Conservation (phyloP, 345 rosid species). For the Moringa oleifera region DNA sequence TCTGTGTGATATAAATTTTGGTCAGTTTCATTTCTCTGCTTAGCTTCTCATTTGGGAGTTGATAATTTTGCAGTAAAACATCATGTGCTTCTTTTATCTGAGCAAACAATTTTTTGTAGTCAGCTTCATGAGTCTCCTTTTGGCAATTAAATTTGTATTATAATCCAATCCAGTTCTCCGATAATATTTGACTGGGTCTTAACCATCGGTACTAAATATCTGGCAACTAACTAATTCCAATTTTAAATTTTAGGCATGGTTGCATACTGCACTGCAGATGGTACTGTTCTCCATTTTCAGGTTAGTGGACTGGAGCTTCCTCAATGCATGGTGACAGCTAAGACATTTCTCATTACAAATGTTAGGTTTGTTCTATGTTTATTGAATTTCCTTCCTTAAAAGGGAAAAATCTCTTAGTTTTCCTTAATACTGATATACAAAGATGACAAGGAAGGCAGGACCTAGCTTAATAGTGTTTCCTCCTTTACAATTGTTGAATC, state of each 20-base stretch:
- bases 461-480: too few relatives aligned
- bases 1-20: too few relatives aligned
- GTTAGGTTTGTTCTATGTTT: too few relatives aligned
- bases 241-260: slow-evolving; percentile 49
- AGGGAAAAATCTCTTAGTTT: too few relatives aligned
- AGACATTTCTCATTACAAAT: neutral
- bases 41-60: neutral
- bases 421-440: too few relatives aligned
- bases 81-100: neutral
- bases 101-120: neutral
- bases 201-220: neutral
- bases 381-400: too few relatives aligned
- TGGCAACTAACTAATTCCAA: too few relatives aligned
- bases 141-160: slow-evolving; percentile 1
- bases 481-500: too few relatives aligned
- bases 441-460: too few relatives aligned
- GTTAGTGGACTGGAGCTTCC: slow-evolving; percentile 34
- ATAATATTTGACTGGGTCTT: neutral
- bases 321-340: neutral
- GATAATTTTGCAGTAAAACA: neutral
- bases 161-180: neutral
- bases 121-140: neutral
- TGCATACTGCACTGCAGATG: slow-evolving; percentile 83
- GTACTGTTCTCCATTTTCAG: slow-evolving; percentile 59
- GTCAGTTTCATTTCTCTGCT: neutral